phyloP scores from a whole-genome alignment of 2,329 filamentous ascomycete genomes.

The Colletotrichum australisinense region DNA sequence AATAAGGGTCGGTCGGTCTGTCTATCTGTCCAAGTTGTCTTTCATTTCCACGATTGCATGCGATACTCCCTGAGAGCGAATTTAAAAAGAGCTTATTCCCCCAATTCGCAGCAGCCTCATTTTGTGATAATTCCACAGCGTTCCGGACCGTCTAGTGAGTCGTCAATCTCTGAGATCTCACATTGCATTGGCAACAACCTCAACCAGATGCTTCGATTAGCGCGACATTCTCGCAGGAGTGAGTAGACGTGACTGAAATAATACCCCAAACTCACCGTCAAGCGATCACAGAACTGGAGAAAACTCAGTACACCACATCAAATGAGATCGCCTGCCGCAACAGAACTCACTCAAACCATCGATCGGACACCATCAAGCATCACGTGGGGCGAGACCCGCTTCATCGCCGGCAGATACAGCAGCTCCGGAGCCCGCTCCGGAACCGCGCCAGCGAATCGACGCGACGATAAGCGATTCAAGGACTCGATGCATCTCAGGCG shows the following conservation, averaged over 20 bases:
- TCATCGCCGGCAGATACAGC: neutral
- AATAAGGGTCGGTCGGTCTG: constrained; percentile 7
- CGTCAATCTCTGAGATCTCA: neutral
- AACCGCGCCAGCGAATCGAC: neutral
- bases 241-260: neutral
- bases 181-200: neutral
- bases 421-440: neutral
- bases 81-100: constrained; percentile 17
- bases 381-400: neutral
- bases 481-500: neutral
- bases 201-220: neutral
- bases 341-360: neutral
- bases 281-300: neutral
- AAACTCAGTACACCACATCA: neutral
- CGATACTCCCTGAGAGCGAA: constrained; percentile 20
- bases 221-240: neutral
- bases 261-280: neutral
- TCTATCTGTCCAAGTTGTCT: neutral
- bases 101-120: neutral
- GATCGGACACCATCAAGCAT: no score
- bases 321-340: neutral
- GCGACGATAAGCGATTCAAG: neutral
- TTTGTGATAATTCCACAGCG: neutral
- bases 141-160: neutral
- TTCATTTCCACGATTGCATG: constrained; percentile 21